These are phyloP conservation scores for Geotrichum reessii DNA, from an alignment of 1,139 yeast species.

Conservation along the genomic window DNA sequence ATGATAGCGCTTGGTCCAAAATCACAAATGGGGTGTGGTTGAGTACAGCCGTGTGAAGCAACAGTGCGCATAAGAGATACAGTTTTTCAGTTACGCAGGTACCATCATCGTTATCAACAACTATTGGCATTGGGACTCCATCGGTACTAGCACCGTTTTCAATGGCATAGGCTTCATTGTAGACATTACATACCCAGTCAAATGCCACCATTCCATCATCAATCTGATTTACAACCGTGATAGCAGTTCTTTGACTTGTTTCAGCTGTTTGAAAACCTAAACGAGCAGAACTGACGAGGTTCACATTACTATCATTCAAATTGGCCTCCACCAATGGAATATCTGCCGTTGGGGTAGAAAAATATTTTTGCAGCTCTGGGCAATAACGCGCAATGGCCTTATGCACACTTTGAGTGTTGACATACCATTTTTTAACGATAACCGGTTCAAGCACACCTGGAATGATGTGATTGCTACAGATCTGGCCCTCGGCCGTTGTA, in stretches of 20 bases:
- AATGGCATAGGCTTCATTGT: background rate
- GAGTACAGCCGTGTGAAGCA: background rate
- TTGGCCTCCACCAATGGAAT: background rate
- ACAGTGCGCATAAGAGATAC: background rate
- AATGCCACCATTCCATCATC: background rate
- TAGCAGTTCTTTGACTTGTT: background rate
- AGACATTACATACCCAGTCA: background rate
- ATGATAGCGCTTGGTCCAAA: background rate
- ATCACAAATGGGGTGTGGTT: background rate
- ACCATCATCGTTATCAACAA: background rate
- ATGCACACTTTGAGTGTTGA: slow-evolving; percentile 1
- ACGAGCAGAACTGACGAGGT: background rate
- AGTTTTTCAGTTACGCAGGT: background rate
- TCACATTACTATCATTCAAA: background rate
- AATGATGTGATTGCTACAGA: background rate
- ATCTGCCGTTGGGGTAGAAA: background rate
- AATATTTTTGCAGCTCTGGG: background rate
- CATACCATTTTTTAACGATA: slow-evolving; percentile 3
- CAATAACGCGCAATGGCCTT: background rate
- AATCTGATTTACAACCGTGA: background rate
- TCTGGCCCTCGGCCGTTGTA: too few species aligned
- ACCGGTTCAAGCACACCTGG: slow-evolving; percentile 13
- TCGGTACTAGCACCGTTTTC: background rate
- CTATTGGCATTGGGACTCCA: background rate
- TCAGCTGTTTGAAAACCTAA: slow-evolving; percentile 2